Base-by-base conservation (phyloP, 2,329 filamentous ascomycete species). In the Colletotrichum siamense region DNA sequence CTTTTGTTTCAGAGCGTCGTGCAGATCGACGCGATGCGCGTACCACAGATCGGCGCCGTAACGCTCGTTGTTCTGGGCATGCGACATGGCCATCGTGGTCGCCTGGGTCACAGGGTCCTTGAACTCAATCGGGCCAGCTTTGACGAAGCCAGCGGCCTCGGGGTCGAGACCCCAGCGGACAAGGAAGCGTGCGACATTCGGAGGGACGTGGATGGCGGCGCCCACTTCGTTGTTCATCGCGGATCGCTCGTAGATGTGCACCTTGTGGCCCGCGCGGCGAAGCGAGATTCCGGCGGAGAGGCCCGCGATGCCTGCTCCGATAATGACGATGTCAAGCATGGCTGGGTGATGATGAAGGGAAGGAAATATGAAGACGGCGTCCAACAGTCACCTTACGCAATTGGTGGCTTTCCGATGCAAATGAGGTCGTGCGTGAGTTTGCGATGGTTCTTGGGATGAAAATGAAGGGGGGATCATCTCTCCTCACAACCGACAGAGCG, bases 261-360 rank as follows among this genome's bases (percentile, higher is more conserved):
- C 86, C 39, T 80, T 74, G 65, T 88, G 86, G 8, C 84, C 83
- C 34, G 85, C 82, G 1, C 84, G 79, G 49, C 81, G 80, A 12
- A 83, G 84, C 3, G 85, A 84, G 32, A 88, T 81, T 3, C 83
- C 83, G 0, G 85, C 81, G 8, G 85, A 82, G 2, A 88, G 79
- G 24, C 86, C 87, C 24, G 84, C 85, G 13, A 88, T 79, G 15
- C 87, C 87, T 15, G 86, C 86, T 3, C 87, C 87, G 32, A 88
- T 81, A 13, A 88, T 78, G n/a, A 86, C 81, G 2, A 88, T 77
- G 61, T 87, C 79, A 8, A 86, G 77, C 62, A 79, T 87, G 28
- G 59, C 28, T 59, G 30, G n/a, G n/a, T 84, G n/a, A 52, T 52
- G n/a, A 52, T 22, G n/a, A 4, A 22, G 44, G 4, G n/a, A 52